Conservation (phyloP, 2,329 filamentous ascomycete genomes). For the Elsinoe perseae region DNA sequence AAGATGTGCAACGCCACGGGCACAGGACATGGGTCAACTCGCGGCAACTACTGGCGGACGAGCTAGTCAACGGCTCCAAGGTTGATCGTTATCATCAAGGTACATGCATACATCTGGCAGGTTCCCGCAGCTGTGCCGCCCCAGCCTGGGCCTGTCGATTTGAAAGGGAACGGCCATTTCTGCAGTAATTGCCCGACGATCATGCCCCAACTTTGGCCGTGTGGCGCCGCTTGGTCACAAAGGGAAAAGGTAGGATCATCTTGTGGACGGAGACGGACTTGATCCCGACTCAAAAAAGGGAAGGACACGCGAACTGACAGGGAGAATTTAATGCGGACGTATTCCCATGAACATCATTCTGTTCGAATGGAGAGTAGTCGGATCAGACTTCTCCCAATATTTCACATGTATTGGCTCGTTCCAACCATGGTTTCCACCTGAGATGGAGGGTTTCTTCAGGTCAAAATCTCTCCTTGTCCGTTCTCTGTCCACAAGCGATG, state of each 20-base stretch:
- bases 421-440: too few species aligned
- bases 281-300: not conserved
- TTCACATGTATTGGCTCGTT: too few species aligned
- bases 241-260: not conserved
- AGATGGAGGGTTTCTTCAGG: too few species aligned
- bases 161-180: not conserved
- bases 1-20: not conserved
- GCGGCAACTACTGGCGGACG: not conserved
- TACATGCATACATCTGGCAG: not conserved
- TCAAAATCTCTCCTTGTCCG: not conserved
- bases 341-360: too few species aligned
- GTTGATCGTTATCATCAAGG: not conserved
- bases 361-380: too few species aligned
- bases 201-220: not conserved
- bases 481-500: not conserved
- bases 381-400: too few species aligned
- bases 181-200: not conserved
- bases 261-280: not conserved
- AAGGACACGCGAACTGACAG: not conserved
- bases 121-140: not conserved
- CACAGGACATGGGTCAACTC: too few species aligned
- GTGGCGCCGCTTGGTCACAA: not conserved
- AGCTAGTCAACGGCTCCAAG: conserved; percentile 6
- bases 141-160: not conserved
- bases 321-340: too few species aligned